Base-by-base conservation (phyloP, 2,329 filamentous ascomycete genomes). In the Diaporthe helianthi region DNA sequence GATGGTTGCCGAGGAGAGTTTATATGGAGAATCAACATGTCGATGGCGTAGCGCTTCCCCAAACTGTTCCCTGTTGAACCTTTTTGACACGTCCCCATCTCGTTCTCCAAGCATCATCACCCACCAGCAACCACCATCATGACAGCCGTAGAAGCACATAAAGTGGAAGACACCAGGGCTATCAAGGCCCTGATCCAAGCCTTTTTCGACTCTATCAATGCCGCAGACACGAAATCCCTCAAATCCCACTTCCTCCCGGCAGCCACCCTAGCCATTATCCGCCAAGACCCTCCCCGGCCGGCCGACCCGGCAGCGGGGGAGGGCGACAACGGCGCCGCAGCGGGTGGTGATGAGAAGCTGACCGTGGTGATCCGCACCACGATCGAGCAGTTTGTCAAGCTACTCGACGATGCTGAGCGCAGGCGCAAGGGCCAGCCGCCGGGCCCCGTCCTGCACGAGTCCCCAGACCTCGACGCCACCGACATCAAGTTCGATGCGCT, bases 181-280 rank as follows among this genome's bases (percentile, higher is more conserved):
- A 69, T 71, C 67, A 71, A 71, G 69, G 55, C 67, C 36, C 54
- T 71, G 47, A 69, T 71, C 33, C 67, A 69, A 51, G 54, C 41
- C 41, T 69, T 71, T 22, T 71, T 71, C 29, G 69, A 71, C 63
- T 60, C 69, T 3, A 64, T 71, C 55, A 71, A 71, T 51, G 55
- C 63, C 12, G 60, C 67, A 49, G 69, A 71, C 61, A 51, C 63
- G 15, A 69, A 71, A 26, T 49, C 47, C n/a, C 41, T 71, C 1
- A 31, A 44, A 26, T 63, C 63, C 24, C 49, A 67, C 33, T 71
- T 71, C 63, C 49, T 67, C 26, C 69, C 69, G 12, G 36, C 53
- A 1, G 67, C 69, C 19, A 58, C 53, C 61, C 61, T 71, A 24
- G 64, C 67, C 33, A 71, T 71, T 44, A 38, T 71, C 61, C 67